These are phyloP conservation scores for Dipodascopsis tothii DNA, from an alignment of 805 yeast genomes.

Conservation along the genomic window DNA sequence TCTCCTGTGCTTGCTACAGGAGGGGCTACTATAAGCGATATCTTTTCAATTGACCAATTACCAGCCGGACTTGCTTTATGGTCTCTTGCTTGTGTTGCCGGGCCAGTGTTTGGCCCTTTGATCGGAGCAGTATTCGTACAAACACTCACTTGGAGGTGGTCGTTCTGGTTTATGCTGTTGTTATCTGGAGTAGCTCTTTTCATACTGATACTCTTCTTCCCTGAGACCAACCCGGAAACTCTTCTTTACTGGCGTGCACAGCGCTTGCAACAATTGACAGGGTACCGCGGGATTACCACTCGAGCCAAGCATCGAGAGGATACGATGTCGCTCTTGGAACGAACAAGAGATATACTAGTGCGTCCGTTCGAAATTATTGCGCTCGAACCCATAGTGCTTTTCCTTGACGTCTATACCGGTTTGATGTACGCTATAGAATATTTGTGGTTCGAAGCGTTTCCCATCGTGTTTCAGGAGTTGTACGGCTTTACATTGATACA, in stretches of 20 bases:
- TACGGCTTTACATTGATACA: constrained; percentile 44
- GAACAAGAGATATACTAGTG: constrained; percentile 24
- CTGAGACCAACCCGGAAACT: constrained; percentile 43
- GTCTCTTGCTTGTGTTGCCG: constrained; percentile 46
- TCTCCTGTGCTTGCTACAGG: constrained; percentile 55
- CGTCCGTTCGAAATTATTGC: constrained; percentile 41
- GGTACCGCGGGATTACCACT: constrained; percentile 38
- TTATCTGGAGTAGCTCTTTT: constrained; percentile 35
- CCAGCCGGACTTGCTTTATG: constrained; percentile 46
- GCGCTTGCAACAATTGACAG: constrained; percentile 42
- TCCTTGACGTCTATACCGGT: constrained; percentile 46
- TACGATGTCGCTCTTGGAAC: not conserved
- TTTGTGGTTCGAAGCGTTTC: constrained; percentile 55
- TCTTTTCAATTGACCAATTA: constrained; percentile 35
- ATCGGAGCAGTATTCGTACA: constrained; percentile 45
- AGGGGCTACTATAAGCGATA: constrained; percentile 49
- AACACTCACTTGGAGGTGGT: constrained; percentile 44
- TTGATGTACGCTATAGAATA: constrained; percentile 46
- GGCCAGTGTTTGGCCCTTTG: constrained; percentile 50
- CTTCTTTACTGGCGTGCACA: constrained; percentile 43
- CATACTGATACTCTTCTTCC: constrained; percentile 37
- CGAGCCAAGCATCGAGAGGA: constrained; percentile 23
- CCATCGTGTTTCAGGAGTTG: constrained; percentile 42
- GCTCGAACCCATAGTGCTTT: constrained; percentile 48
- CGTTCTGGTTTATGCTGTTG: constrained; percentile 26